Base-by-base conservation (phyloP, 495 filamentous ascomycete genomes). In the Daldinia vernicosa region DNA sequence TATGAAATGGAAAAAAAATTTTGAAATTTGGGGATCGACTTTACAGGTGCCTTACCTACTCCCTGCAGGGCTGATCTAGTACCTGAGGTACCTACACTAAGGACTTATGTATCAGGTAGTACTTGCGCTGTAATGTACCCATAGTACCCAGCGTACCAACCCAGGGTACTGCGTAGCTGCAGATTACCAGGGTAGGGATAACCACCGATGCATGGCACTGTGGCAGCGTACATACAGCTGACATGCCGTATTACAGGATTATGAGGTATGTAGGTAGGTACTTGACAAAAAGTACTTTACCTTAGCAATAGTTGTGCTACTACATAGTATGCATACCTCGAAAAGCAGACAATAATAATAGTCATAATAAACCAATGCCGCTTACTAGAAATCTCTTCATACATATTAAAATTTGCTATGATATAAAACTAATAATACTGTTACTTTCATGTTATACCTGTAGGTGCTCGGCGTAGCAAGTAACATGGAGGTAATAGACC, bases 61-160 rank as follows among this genome's bases (percentile, higher is more conserved):
- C 33, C 62, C 63, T 72, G 69, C 69, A 64, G 64, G 69, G 64
- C 69, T 72, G 69, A 72, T 64, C 64, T 59, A 67, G 59, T 58
- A 63, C 63, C 54, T 60, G 7, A 52, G 53, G 52, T 57, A 58
- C n/a, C n/a, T n/a, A n/a, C 9, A 17, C 4, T 53, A 56, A 17
- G 53, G 28, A 56, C 27, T 19, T 56, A 32, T 32, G 53, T 35
- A 19, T n/a, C n/a, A n/a, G n/a, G n/a, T n/a, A n/a, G n/a, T 61
- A 60, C 67, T 30, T 39, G 35, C 11, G 11, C 12, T 65, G 53
- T 63, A 63, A 35, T 24, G 30, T 56, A 56, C n/a, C 14, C n/a
- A 19, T 35, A 9, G 53, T 33, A 30, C 53, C 53, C 11, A 9
- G 30, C 8, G 53, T 40, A 65, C 43, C 17, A 47, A 47, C 19